phyloP scores from a whole-genome alignment of 768 basidiomycete genomes.

The Trametes coccinea region DNA sequence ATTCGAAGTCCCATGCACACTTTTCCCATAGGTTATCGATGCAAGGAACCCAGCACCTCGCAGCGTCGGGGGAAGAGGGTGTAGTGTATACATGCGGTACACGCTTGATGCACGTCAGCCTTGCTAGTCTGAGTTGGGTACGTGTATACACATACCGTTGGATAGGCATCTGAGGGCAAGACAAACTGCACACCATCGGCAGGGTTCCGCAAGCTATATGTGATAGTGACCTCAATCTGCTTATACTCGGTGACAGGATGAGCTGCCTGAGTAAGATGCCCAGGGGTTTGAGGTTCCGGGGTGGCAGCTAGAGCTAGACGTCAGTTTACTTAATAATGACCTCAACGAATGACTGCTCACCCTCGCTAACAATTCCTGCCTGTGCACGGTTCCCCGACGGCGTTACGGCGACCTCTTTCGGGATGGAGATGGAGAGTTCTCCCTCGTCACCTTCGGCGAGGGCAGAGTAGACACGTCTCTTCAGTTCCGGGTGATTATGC shows the following conservation, averaged over 20 bases:
- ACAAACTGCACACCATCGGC: constrained; percentile 86
- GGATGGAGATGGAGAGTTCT: constrained; percentile 88
- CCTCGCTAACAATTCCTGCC: constrained; percentile 55
- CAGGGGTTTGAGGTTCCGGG: constrained; percentile 79
- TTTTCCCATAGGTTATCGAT: constrained; percentile 93
- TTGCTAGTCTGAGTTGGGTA: background rate
- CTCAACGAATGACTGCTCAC: constrained; percentile 35
- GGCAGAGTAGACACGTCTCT: constrained; percentile 88
- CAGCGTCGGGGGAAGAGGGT: constrained; percentile 83
- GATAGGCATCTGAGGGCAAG: constrained; percentile 76
- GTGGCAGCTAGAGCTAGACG: constrained; percentile 51
- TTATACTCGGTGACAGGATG: constrained; percentile 62
- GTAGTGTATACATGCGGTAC: constrained; percentile 93
- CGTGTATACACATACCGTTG: constrained; percentile 62
- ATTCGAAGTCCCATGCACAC: constrained; percentile 98
- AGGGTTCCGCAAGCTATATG: constrained; percentile 81
- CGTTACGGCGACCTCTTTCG: constrained; percentile 66
- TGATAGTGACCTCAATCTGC: constrained; percentile 73
- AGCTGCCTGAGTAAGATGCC: constrained; percentile 35
- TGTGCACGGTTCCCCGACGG: constrained; percentile 50
- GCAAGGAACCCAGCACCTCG: constrained; percentile 99
- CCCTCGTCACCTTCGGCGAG: constrained; percentile 92
- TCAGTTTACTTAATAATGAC: background rate
- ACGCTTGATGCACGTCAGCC: constrained; percentile 50
- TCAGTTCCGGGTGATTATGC: constrained; percentile 89